A percentile compares a stretch with the other conserved stretches of the same genome.
Conservation (phyloP, 768 basidiomycete genomes). For the Myochromella boudieri region DNA sequence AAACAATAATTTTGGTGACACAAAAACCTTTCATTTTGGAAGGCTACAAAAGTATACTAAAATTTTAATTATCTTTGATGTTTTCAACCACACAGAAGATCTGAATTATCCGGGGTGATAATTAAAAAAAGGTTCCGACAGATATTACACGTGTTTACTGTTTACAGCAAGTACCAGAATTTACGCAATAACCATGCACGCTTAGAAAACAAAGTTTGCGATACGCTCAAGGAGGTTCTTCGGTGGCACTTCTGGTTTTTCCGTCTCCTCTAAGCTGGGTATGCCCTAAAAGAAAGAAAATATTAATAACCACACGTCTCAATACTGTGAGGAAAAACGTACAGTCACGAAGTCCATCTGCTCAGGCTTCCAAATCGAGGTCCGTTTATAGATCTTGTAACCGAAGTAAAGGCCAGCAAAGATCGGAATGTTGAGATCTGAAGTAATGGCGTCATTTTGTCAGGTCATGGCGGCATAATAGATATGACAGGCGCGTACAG, state of each 20-base stretch:
- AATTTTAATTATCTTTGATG: too few relatives aligned
- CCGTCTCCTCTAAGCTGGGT: slow-evolving; percentile 70
- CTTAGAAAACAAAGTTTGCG: slow-evolving; percentile 52
- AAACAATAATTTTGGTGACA: too few relatives aligned
- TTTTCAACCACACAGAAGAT: too few relatives aligned
- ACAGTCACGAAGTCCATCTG: slow-evolving; percentile 77
- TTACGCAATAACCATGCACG: too few relatives aligned
- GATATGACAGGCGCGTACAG: too few relatives aligned
- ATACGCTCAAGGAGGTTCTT: slow-evolving; percentile 51
- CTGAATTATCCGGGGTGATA: too few relatives aligned
- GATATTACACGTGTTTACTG: too few relatives aligned
- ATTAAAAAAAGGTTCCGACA: too few relatives aligned
- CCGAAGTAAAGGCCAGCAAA: slow-evolving; percentile 43
- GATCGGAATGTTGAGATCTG: slow-evolving; percentile 50
- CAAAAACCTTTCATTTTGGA: too few relatives aligned
- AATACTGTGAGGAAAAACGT: slow-evolving; percentile 17
- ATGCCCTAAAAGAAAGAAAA: slow-evolving; percentile 46
- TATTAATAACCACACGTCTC: background rate
- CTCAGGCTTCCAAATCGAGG: slow-evolving; percentile 49
- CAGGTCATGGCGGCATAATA: slow-evolving; percentile 1
- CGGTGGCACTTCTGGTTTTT: slow-evolving; percentile 49
- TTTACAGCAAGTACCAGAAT: too few relatives aligned
- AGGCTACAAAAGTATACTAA: too few relatives aligned
- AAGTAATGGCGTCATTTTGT: background rate
- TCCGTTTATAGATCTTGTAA: slow-evolving; percentile 41